Base-by-base conservation (phyloP, 257 asterid species). In the Fraxinus cuspidata region DNA sequence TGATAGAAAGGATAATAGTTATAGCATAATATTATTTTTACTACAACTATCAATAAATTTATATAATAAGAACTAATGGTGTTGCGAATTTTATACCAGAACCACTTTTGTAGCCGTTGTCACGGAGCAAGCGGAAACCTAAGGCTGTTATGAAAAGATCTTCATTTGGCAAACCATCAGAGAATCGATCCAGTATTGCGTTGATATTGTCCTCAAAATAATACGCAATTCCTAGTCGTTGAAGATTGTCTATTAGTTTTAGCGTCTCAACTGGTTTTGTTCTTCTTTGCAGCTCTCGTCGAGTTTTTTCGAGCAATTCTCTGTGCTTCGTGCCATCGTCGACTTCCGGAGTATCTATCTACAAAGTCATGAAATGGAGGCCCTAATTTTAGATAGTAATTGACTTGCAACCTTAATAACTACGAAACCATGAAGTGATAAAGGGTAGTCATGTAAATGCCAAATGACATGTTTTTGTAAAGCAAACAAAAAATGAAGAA, bases 111-210 rank as follows among this genome's bases (percentile, higher is more conserved):
- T 82, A 80, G 72, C 93, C 93, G 29, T 83, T 84, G 64, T 89
- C 88, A 51, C 96, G 89, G 44, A 90, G 90, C 80, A 90, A 73
- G 1, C 92, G 91, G 67, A 91, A 91, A 70, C 91, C 87, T 7
- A 91, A 78, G 0, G 88, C 89, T 0, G 91, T 77, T 27, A 89
- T 77, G 81, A 85, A 78, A 65, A 87, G 88, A 82, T 89, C 84
- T 29, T 83, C 83, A 19, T 32, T 19, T 0, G 77, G 25, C 37
- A 68, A 47, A 7, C 7, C 74, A 75, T 23, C 19, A n/a, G 72
- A 72, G 51, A 74, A 37, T 37, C 82, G 66, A 16, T 74, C 71
- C 66, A 90, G 66, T 2, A 83, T 1, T 28, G 69, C 70, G 10
- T 67, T 31, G 28, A 88, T 85, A 0, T 84, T 84, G 3, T 86